A percentile compares a stretch with the other conserved stretches of the same genome.
Conservation (phyloP, 2,329 filamentous ascomycete species). For the Didymella arachidicola region DNA sequence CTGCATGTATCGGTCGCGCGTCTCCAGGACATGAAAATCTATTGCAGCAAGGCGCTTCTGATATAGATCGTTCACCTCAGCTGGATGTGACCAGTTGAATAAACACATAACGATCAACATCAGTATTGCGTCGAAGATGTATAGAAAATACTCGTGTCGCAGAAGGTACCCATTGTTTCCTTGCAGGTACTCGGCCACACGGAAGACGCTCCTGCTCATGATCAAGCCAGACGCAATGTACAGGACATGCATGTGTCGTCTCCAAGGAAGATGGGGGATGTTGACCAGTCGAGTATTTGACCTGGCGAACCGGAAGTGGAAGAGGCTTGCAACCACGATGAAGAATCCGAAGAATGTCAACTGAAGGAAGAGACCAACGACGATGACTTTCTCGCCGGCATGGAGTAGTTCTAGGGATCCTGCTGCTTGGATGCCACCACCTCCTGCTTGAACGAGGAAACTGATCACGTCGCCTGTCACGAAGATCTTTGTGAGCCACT, state of each 20-base stretch:
- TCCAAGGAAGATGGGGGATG: neutral
- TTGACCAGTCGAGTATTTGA: neutral
- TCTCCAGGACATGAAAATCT: neutral
- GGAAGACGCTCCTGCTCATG: slow-evolving; percentile 58
- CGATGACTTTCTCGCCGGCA: slow-evolving; percentile 9
- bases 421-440: slow-evolving; percentile 45
- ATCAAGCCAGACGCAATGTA: slow-evolving; percentile 51
- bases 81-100: slow-evolving; percentile 49
- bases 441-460: slow-evolving; percentile 53
- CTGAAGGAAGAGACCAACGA: slow-evolving; percentile 31
- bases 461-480: slow-evolving; percentile 57
- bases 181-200: slow-evolving; percentile 58
- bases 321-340: neutral
- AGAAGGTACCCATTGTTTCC: slow-evolving; percentile 57
- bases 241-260: neutral
- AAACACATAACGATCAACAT: slow-evolving; percentile 54
- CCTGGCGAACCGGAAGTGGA: neutral
- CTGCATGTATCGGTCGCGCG: neutral
- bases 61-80: slow-evolving; percentile 26
- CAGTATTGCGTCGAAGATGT: slow-evolving; percentile 57
- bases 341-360: slow-evolving; percentile 55
- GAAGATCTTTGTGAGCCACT: slow-evolving; percentile 56
- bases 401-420: slow-evolving; percentile 3
- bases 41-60: slow-evolving; percentile 2
- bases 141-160: slow-evolving; percentile 53